Evolutionary conservation across 768 basidiomycete species (phyloP).

Genomic region (Tricholoma matsutake): DNA sequence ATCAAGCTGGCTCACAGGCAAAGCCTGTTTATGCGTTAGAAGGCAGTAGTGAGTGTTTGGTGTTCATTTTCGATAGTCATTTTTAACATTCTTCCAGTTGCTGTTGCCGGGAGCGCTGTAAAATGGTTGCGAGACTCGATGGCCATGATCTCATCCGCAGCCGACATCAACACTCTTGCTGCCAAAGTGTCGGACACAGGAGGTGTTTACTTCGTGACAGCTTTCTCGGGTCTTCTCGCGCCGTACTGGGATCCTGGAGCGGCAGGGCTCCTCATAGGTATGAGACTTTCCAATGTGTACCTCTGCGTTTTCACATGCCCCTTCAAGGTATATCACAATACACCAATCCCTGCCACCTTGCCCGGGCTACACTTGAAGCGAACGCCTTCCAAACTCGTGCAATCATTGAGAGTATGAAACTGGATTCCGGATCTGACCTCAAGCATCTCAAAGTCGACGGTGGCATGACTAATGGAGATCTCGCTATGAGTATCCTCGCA

Average conservation of each 20-base stretch:
- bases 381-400: constrained; percentile 96
- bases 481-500: constrained; percentile 83
- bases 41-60: constrained; percentile 71
- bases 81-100: constrained; percentile 45
- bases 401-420: constrained; percentile 92
- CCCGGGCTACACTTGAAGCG: constrained; percentile 92
- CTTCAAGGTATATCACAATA: constrained; percentile 70
- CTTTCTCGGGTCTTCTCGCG: constrained; percentile 92
- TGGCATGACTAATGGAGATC: constrained; percentile 95
- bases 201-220: constrained; percentile 95
- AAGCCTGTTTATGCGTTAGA: constrained; percentile 92
- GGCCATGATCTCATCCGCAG: constrained; percentile 72
- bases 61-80: not conserved
- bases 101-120: constrained; percentile 92
- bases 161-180: constrained; percentile 84
- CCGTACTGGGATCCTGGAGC: constrained; percentile 98
- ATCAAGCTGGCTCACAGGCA: constrained; percentile 74
- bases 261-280: constrained; percentile 80
- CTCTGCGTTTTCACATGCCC: not conserved
- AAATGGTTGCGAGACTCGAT: constrained; percentile 97
- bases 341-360: constrained; percentile 90
- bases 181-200: constrained; percentile 73
- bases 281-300: not conserved
- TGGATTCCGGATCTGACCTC: constrained; percentile 79
- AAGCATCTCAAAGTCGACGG: constrained; percentile 94